A percentile compares a stretch with the other conserved stretches of the same genome.
These are phyloP conservation scores for Sugiyamaella sp. DNA, from an alignment of 1,139 yeast genomes.

Conservation along the genomic window DNA sequence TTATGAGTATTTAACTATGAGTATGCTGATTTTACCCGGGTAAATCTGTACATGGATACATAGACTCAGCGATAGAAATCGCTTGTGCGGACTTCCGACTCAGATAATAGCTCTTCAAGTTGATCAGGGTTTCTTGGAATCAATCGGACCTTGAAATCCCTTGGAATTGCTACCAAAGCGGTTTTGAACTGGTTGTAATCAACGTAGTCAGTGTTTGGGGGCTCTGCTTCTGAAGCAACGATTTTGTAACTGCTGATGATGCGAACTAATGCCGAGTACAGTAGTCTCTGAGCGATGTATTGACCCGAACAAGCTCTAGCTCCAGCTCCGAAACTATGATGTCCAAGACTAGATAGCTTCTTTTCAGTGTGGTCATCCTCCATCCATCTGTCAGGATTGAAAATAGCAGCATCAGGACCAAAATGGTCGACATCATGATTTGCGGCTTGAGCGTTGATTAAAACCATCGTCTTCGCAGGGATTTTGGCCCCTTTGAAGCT, in stretches of 20 bases:
- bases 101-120: conserved; percentile 27
- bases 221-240: conserved; percentile 31
- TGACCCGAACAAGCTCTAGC: conserved; percentile 66
- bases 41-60: too few species aligned
- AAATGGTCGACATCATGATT: conserved; percentile 60
- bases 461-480: conserved; percentile 57
- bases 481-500: conserved; percentile 46
- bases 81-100: conserved; percentile 28
- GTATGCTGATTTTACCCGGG: too few species aligned
- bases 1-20: too few species aligned
- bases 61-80: conserved; percentile 24
- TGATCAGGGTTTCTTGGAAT: conserved; percentile 31
- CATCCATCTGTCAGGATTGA: conserved; percentile 61
- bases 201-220: conserved; percentile 32
- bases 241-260: conserved; percentile 36
- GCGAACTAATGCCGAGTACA: conserved; percentile 51
- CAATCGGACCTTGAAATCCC: conserved; percentile 33
- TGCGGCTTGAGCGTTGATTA: conserved; percentile 71
- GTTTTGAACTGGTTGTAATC: conserved; percentile 35
- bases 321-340: conserved; percentile 66
- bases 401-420: conserved; percentile 49
- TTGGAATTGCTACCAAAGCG: conserved; percentile 35
- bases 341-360: conserved; percentile 40
- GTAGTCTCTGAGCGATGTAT: conserved; percentile 57
- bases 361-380: conserved; percentile 37